phyloP scores from a whole-genome alignment of 345 rosid genomes.

The Noccaea bulbosa region DNA sequence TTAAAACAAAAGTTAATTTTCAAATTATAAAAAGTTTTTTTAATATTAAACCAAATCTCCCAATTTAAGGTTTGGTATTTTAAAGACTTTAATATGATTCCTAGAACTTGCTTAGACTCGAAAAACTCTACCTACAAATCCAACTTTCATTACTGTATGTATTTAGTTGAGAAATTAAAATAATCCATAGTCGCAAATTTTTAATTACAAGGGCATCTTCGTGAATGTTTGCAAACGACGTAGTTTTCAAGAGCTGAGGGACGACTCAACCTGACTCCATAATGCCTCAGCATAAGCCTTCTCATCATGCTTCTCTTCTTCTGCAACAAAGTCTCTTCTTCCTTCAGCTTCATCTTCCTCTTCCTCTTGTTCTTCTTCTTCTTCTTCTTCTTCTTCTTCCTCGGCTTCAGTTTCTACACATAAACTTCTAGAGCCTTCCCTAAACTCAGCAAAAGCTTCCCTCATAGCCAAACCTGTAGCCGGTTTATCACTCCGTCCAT shows the following conservation, averaged over 20 bases:
- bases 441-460: conserved; percentile 58
- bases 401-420: conserved; percentile 44
- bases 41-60: too few relatives aligned
- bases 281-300: conserved; percentile 68
- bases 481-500: conserved; percentile 65
- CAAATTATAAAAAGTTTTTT: too few relatives aligned
- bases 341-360: conserved; percentile 54
- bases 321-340: conserved; percentile 43
- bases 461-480: conserved; percentile 80
- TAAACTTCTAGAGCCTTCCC: conserved; percentile 44
- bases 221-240: not conserved
- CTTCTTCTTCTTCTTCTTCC: conserved; percentile 57
- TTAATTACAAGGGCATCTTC: not conserved
- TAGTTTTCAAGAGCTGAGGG: conserved; percentile 52
- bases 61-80: too few relatives aligned
- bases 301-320: conserved; percentile 87
- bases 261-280: conserved; percentile 75
- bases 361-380: conserved; percentile 56
- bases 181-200: too few relatives aligned
- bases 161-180: too few relatives aligned
- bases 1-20: too few relatives aligned
- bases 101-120: too few relatives aligned
- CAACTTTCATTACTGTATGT: too few relatives aligned
- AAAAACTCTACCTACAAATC: too few relatives aligned
- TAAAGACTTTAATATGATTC: too few relatives aligned